phyloP scores from a whole-genome alignment of 768 basidiomycete species.

The Suillus placidus region DNA sequence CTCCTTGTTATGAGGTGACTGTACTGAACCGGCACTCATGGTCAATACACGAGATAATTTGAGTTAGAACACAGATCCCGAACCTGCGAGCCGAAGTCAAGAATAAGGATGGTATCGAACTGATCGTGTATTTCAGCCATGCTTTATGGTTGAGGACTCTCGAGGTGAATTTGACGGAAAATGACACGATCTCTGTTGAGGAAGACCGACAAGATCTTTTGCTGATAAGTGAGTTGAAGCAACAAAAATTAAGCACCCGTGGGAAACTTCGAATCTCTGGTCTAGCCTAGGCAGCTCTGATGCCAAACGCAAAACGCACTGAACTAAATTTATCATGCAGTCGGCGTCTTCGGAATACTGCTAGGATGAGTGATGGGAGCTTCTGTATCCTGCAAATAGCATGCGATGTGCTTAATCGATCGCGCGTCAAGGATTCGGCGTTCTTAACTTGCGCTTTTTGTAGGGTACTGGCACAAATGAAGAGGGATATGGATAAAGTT shows the following conservation, averaged over 20 bases:
- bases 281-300: too few species aligned
- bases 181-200: neutral
- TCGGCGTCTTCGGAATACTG: too few species aligned
- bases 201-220: neutral
- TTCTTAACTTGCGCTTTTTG: too few species aligned
- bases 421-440: too few species aligned
- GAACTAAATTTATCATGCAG: too few species aligned
- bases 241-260: neutral
- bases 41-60: conserved; percentile 1
- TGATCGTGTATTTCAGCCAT: conserved; percentile 94
- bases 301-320: too few species aligned
- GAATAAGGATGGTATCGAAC: conserved; percentile 93
- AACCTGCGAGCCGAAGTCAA: conserved; percentile 98
- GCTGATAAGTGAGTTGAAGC: neutral
- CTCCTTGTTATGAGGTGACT: conserved; percentile 96
- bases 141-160: neutral
- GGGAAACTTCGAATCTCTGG: neutral
- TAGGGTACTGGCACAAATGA: too few species aligned
- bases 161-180: neutral
- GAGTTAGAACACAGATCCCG: conserved; percentile 17
- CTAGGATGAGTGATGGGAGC: too few species aligned
- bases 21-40: conserved; percentile 56
- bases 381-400: too few species aligned
- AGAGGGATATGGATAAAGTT: too few species aligned
- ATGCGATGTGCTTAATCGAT: too few species aligned